Evolutionary conservation across 495 filamentous ascomycete genomes (phyloP).

Genomic region (Penicillium manginii): DNA sequence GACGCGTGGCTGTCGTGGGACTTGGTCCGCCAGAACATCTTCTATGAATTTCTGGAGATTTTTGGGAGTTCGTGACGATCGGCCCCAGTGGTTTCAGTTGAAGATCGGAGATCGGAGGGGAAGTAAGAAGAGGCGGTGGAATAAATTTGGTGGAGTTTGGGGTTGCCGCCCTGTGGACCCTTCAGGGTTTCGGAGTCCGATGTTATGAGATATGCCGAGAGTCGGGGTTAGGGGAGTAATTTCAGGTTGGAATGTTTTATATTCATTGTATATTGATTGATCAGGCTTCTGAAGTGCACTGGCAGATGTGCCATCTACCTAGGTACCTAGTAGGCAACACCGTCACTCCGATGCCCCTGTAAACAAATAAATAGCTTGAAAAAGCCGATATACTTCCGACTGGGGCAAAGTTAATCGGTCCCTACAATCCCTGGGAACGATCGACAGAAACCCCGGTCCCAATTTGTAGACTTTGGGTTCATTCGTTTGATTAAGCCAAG

Average conservation of each 20-base stretch:
- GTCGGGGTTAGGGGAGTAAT: background rate
- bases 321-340: too few species aligned
- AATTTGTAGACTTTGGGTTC: background rate
- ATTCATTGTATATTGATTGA: too few species aligned
- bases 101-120: slow-evolving; percentile 7
- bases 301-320: too few species aligned
- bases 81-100: background rate
- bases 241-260: too few species aligned
- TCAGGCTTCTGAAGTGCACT: too few species aligned
- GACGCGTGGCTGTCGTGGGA: slow-evolving; percentile 36
- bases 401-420: slow-evolving; percentile 6
- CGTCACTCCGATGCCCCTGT: too few species aligned
- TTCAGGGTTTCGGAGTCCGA: slow-evolving; percentile 1
- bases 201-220: background rate
- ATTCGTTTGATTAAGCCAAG: background rate
- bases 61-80: slow-evolving; percentile 1
- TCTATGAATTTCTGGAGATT: slow-evolving; percentile 3
- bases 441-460: slow-evolving; percentile 1
- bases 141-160: background rate
- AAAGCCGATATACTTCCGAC: background rate
- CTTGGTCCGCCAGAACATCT: slow-evolving; percentile 44
- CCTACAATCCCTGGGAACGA: background rate
- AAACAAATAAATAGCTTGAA: too few species aligned
- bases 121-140: slow-evolving; percentile 10
- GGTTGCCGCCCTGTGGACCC: background rate